Percentiles rank a stretch among this genome's conserved stretches.
phyloP scores from a whole-genome alignment of 345 rosid genomes.

The Nasturtium officinale region DNA sequence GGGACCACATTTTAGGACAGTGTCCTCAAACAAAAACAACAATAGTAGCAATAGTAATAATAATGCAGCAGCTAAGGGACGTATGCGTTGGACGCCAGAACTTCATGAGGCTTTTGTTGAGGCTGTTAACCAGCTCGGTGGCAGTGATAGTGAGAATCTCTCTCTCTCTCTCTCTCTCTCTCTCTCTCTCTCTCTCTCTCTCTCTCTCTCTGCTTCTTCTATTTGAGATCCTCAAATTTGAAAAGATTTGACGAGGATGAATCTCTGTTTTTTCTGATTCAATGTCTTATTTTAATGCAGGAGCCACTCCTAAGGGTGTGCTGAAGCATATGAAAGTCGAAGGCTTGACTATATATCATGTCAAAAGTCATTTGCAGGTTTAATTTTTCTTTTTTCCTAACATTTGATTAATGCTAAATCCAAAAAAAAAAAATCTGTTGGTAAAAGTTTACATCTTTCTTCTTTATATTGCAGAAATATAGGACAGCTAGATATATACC shows the following conservation, averaged over 20 bases:
- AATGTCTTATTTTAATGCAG: constrained; percentile 44
- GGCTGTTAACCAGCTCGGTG: constrained; percentile 84
- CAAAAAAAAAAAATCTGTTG: background rate
- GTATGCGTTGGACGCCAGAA: constrained; percentile 96
- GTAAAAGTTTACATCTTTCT: constrained; percentile 1
- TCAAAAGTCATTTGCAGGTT: constrained; percentile 95
- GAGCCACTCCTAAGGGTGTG: constrained; percentile 94
- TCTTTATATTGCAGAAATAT: constrained; percentile 69
- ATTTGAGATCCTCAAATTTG: background rate
- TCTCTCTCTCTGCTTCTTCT: background rate
- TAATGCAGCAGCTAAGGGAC: constrained; percentile 67
- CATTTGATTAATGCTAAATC: background rate
- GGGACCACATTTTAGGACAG: constrained; percentile 47
- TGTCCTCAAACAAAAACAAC: constrained; percentile 47
- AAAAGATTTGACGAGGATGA: background rate
- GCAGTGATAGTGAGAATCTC: constrained; percentile 63
- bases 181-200: background rate
- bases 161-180: background rate
- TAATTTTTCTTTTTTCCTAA: background rate
- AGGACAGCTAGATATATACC: constrained; percentile 79
- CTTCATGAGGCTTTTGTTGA: constrained; percentile 93
- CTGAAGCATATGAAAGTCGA: constrained; percentile 86
- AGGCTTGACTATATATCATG: constrained; percentile 88
- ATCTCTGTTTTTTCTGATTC: constrained; percentile 40
- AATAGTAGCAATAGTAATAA: constrained; percentile 35